Evolutionary conservation across 2,329 filamentous ascomycete genomes (phyloP).

Genomic region (Gaeumannomyces tritici): DNA sequence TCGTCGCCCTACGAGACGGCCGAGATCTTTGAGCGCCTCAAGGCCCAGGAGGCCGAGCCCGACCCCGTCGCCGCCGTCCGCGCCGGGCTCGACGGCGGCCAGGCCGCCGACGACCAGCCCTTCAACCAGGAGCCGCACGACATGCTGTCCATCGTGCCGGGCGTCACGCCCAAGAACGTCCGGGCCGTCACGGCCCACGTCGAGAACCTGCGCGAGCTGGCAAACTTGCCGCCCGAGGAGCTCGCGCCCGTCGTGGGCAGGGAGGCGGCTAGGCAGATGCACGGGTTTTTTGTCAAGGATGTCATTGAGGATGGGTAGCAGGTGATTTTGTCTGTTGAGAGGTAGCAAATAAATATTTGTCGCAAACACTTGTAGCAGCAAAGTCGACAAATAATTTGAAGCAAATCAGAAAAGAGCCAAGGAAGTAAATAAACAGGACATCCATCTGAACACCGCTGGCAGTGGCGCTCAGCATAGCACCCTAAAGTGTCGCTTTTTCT

Average conservation of each 20-base stretch:
- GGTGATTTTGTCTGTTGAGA: no score
- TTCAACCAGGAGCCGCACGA: slow-evolving; percentile 85
- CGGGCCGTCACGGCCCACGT: slow-evolving; percentile 62
- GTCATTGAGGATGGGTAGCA: slow-evolving; percentile 40
- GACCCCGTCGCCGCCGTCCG: slow-evolving; percentile 82
- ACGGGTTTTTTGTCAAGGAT: slow-evolving; percentile 68
- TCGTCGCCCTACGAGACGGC: slow-evolving; percentile 90
- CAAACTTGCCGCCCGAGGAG: slow-evolving; percentile 72
- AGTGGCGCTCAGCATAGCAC: no score
- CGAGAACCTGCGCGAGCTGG: slow-evolving; percentile 70
- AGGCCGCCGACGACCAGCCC: slow-evolving; percentile 54
- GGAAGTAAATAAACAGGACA: no score
- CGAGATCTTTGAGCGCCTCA: slow-evolving; percentile 91
- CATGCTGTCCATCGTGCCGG: slow-evolving; percentile 78
- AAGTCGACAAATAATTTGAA: no score
- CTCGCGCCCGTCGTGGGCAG: slow-evolving; percentile 67
- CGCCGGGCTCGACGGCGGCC: slow-evolving; percentile 61
- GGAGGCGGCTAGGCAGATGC: slow-evolving; percentile 66
- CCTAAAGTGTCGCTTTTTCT: no score
- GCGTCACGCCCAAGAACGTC: slow-evolving; percentile 71
- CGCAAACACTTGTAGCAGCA: no score
- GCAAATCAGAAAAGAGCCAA: no score
- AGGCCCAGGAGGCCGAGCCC: slow-evolving; percentile 81
- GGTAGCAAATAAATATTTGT: no score
- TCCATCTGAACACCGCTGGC: no score